phyloP scores from a whole-genome alignment of 2,329 filamentous ascomycete species.

The Calonectria crousiana region DNA sequence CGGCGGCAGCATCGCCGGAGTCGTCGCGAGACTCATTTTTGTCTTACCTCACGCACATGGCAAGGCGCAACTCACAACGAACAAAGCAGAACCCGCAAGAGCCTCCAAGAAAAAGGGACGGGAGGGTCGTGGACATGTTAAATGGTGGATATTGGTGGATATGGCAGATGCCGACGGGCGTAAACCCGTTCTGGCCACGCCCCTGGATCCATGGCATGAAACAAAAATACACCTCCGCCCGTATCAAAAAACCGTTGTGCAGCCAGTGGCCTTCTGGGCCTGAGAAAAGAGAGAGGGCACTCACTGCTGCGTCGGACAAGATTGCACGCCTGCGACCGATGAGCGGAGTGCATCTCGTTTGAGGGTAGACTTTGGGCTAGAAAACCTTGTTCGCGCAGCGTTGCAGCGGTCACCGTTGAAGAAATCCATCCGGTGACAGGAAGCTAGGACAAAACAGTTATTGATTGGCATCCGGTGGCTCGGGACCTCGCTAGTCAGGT shows the following conservation, averaged over 20 bases:
- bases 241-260: constrained; percentile 7
- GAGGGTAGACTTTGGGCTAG: constrained; percentile 1
- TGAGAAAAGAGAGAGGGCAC: background rate
- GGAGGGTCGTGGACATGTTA: constrained; percentile 3
- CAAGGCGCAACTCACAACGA: background rate
- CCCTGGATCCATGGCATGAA: constrained; percentile 1
- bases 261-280: background rate
- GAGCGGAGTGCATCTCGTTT: background rate
- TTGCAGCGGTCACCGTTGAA: background rate
- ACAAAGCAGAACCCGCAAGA: background rate
- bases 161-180: background rate
- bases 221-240: constrained; percentile 1
- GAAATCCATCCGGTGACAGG: background rate
- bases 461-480: background rate
- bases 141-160: constrained; percentile 6
- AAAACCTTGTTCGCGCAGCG: background rate
- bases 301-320: background rate
- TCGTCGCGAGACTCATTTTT: background rate
- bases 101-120: background rate
- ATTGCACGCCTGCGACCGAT: background rate
- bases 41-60: background rate
- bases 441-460: background rate
- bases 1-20: background rate
- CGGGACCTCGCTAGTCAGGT: background rate
- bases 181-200: background rate